Evolutionary conservation across 805 yeast species (phyloP), one percentile per base, ranked within the genome.

Genomic region (Yueomyces sinensis): DNA sequence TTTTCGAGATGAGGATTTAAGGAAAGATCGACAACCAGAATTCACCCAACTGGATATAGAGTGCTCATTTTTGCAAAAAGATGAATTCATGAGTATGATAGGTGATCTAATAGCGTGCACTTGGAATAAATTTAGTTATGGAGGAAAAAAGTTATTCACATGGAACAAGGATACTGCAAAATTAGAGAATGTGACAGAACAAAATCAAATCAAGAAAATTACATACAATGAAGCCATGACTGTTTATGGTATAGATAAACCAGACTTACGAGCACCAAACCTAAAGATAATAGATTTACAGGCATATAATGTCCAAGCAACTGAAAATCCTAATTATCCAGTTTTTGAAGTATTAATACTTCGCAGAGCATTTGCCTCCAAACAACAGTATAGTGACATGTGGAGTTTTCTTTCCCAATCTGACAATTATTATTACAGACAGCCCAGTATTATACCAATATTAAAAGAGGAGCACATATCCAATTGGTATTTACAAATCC

Each of bases 31-130:
- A 56, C 98, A 91, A 58, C 97, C 97, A 0, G 98, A 91, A 54
- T 91, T 91, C 54, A 91, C 98, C 1, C 99, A 91, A 58, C 61
- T 91, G n/a, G 99, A 91, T 64, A 46, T 91, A 58, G 99, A 91
- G 56, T 79, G 91, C 89, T 72, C 87, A 15, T 91, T 78, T 61
- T 77, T 87, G 3, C 65, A 66, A 41, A 72, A 73, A 23, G 59
- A 64, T 13, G 82, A 82, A 43, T 93, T 91, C 5, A 75, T 72
- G 53, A 37, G 51, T 0, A 76, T 74, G 0, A 74, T 89, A 2
- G 81, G 79, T 46, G 59, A 61, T 13, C 51, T 81, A 0, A 68
- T 84, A 0, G 50, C 55, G 5, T 50, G 50, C 1, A 62, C 76
- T 1, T 84, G 94, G 87, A 49, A 49, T 3, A 54, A 60, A 3